Base-by-base conservation (phyloP, 2,329 filamentous ascomycete species). In the Hypoxylon sp. region DNA sequence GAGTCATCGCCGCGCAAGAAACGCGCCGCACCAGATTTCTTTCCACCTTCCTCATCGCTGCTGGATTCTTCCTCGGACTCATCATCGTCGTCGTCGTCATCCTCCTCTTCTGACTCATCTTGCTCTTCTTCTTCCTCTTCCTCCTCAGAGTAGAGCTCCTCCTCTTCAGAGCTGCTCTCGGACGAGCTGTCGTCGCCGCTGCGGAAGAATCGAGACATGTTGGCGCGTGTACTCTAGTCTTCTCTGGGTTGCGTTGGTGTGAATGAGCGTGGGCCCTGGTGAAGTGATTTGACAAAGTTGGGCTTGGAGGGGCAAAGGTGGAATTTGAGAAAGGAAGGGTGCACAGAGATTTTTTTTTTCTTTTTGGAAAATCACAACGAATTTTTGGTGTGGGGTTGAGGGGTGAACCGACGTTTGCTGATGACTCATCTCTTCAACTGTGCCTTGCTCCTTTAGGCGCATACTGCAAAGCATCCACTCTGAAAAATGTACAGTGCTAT, bases 171-270 rank as follows among this genome's bases (percentile, higher is more conserved):
- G 84, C 91, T 92, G 81, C 87, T 93, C 79, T 97, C 93, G 83
- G 87, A 91, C 73, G 94, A 97, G 87, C 93, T 97, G 79, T 96
- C 93, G 81, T 85, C 82, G 73, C 89, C 90, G 77, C 90, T 90
- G 78, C 92, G 90, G 85, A 98, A 98, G 81, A 98, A 99, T 82
- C 92, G 90, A 85, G 95, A 98, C 90, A 94, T 95, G 63, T 74
- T 90, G 76, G 49, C 68, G 18, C 60, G 38, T 56, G 37, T 50
- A 61, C 24, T 58, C 29, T 59, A 33, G 15, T 20, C n/a, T 11
- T n/a, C 2, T 24, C 7, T 40, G 11, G 38, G 21, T 24, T 24
- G 38, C 7, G 21, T 42, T n/a, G 38, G 26, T 9, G 3, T 11
- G 21, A 42, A 26, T 23, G 6, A 20, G 20, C n/a, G 13, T 8